phyloP scores from a whole-genome alignment of 352 stramenopile genomes.

The Phytopythium vexans region DNA sequence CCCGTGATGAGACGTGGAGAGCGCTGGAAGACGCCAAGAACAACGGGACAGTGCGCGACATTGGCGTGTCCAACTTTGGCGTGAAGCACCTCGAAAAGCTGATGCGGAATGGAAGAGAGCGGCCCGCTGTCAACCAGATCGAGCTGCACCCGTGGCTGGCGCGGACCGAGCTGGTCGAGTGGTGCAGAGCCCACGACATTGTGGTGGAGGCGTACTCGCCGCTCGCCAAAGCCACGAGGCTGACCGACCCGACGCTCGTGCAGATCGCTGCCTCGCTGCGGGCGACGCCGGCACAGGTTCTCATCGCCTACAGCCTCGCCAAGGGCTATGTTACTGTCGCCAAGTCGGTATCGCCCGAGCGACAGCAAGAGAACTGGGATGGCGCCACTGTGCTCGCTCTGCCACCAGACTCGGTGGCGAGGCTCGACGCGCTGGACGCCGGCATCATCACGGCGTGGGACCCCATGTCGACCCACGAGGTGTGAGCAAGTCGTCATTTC shows the following conservation, averaged over 20 bases:
- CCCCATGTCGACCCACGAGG: slow-evolving; percentile 20
- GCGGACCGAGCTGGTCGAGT: slow-evolving; percentile 33
- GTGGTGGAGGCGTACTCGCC: slow-evolving; percentile 31
- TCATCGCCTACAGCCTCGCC: slow-evolving; percentile 29
- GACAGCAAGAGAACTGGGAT: slow-evolving; percentile 35
- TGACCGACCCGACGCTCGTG: slow-evolving; percentile 17
- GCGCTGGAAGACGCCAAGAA: slow-evolving; percentile 24
- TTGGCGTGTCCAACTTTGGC: slow-evolving; percentile 81
- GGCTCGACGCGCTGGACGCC: slow-evolving; percentile 19
- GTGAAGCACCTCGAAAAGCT: slow-evolving; percentile 68
- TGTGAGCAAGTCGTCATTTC: slow-evolving; percentile 1
- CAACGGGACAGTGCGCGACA: slow-evolving; percentile 48
- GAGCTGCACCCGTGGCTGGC: slow-evolving; percentile 48
- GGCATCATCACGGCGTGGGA: slow-evolving; percentile 22
- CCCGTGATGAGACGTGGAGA: slow-evolving; percentile 23
- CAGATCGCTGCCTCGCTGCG: slow-evolving; percentile 15
- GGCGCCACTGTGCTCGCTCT: slow-evolving; percentile 12
- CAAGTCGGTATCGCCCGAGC: slow-evolving; percentile 27
- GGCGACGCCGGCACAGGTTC: slow-evolving; percentile 26
- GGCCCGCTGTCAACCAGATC: slow-evolving; percentile 58
- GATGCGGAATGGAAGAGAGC: slow-evolving; percentile 21
- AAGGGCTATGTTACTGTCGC: slow-evolving; percentile 35
- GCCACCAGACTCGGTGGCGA: slow-evolving; percentile 12
- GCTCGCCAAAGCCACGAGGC: slow-evolving; percentile 16
- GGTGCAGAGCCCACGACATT: slow-evolving; percentile 23